Percentiles rank a stretch among this genome's conserved stretches.
Conservation (phyloP, 106 monocot species). For the Apostasia ramifera region DNA sequence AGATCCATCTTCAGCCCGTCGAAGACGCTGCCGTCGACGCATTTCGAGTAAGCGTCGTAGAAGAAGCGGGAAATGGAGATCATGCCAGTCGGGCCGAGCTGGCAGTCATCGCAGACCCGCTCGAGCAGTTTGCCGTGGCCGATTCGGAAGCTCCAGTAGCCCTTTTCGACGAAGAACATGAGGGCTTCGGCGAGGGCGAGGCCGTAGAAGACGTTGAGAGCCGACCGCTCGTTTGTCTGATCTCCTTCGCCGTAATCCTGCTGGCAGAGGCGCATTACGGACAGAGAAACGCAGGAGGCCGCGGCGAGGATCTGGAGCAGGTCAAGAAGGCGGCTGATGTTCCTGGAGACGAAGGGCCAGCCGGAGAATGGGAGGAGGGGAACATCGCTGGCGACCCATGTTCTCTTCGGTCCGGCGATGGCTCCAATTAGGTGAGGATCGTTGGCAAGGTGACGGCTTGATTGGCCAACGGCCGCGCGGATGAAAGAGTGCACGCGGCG, state of each 20-base stretch:
- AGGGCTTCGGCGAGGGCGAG: slow-evolving; percentile 5
- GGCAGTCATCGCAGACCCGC: slow-evolving; percentile 2
- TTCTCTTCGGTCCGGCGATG: background rate
- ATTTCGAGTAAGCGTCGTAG: slow-evolving; percentile 18
- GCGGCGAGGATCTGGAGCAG: slow-evolving; percentile 10
- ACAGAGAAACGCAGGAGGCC: slow-evolving; percentile 2
- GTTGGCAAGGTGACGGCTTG: no score
- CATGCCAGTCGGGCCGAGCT: slow-evolving; percentile 4
- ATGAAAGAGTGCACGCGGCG: no score
- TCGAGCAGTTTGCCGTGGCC: background rate
- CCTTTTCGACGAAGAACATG: slow-evolving; percentile 15
- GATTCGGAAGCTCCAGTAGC: slow-evolving; percentile 8
- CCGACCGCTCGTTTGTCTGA: background rate
- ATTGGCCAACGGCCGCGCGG: no score
- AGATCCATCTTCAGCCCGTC: slow-evolving; percentile 24
- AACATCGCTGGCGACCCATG: background rate
- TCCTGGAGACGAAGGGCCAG: background rate
- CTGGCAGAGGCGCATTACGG: slow-evolving; percentile 6
- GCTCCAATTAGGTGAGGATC: no score
- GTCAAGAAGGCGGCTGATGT: slow-evolving; percentile 2
- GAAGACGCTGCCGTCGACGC: slow-evolving; percentile 19
- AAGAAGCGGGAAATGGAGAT: slow-evolving; percentile 8
- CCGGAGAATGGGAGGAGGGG: background rate
- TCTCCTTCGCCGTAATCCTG: slow-evolving; percentile 1
- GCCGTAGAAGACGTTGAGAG: slow-evolving; percentile 11